phyloP scores from a whole-genome alignment of 148 eudicot genomes.

The Vaccinium vitisidaea region DNA sequence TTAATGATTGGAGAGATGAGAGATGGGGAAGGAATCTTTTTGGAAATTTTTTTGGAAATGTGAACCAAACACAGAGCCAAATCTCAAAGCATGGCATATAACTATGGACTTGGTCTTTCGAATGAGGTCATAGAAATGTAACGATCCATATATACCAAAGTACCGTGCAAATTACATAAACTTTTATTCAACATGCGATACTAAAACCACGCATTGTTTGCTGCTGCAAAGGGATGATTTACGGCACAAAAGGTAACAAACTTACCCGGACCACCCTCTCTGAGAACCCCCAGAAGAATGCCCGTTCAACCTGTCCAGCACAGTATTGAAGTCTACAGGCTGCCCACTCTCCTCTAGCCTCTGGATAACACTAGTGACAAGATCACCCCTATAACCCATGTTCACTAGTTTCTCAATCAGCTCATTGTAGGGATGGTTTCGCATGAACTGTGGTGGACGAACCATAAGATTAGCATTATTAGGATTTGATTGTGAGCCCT shows the following conservation, averaged over 20 bases:
- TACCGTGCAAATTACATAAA: conserved; percentile 31
- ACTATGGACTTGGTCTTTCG: neutral
- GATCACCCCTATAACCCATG: conserved; percentile 97
- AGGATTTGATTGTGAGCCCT: conserved; percentile 46
- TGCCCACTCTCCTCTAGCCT: conserved; percentile 93
- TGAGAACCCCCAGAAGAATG: conserved; percentile 78
- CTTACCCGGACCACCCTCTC: conserved; percentile 69
- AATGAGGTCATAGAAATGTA: conserved; percentile 36
- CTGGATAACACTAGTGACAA: conserved; percentile 73
- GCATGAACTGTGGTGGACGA: conserved; percentile 59
- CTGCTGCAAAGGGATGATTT: neutral
- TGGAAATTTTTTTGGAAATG: no score
- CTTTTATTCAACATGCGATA: conserved; percentile 39
- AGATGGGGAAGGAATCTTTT: no score
- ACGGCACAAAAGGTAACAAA: neutral
- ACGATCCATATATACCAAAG: conserved; percentile 38
- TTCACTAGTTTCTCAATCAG: conserved; percentile 83
- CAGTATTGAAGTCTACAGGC: conserved; percentile 80
- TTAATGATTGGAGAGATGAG: no score
- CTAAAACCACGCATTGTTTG: conserved; percentile 30
- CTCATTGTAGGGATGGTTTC: conserved; percentile 82
- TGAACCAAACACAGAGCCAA: neutral
- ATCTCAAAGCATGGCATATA: neutral
- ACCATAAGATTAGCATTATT: conserved; percentile 39
- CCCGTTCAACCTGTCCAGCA: conserved; percentile 88